Conservation (phyloP, 495 filamentous ascomycete genomes). For the Platismatia glauca region DNA sequence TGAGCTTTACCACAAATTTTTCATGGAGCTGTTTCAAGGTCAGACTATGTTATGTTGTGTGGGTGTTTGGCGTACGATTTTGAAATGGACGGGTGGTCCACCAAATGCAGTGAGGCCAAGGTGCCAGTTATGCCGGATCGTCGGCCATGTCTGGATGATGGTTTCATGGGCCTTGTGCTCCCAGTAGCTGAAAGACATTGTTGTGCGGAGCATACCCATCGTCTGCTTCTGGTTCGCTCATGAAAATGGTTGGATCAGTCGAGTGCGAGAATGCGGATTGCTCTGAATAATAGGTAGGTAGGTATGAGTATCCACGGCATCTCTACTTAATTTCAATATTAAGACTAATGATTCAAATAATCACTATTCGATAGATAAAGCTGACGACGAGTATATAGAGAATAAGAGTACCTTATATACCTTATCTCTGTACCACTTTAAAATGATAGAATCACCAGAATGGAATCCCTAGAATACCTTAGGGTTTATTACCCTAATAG, state of each 20-base stretch:
- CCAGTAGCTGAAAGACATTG: slow-evolving; percentile 7
- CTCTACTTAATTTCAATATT: too few relatives aligned
- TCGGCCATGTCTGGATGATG: slow-evolving; percentile 7
- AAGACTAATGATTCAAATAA: too few relatives aligned
- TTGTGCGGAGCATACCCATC: slow-evolving; percentile 6
- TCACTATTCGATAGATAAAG: too few relatives aligned
- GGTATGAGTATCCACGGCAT: too few relatives aligned
- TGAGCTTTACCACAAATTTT: slow-evolving; percentile 47
- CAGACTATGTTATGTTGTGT: not conserved
- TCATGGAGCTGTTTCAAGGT: slow-evolving; percentile 32
- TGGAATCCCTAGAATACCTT: too few relatives aligned
- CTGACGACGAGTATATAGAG: too few relatives aligned
- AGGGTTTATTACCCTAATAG: too few relatives aligned
- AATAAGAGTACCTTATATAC: too few relatives aligned
- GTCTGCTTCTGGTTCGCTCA: slow-evolving; percentile 1
- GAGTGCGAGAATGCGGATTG: too few relatives aligned
- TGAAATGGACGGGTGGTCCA: slow-evolving; percentile 60
- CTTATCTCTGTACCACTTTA: too few relatives aligned
- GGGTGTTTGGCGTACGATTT: slow-evolving; percentile 37
- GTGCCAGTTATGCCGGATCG: slow-evolving; percentile 39
- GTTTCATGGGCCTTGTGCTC: slow-evolving; percentile 5
- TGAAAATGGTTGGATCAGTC: not conserved
- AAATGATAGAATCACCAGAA: too few relatives aligned
- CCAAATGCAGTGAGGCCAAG: slow-evolving; percentile 63
- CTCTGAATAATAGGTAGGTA: too few relatives aligned